Base-by-base conservation (phyloP, 2,329 filamentous ascomycete species). In the Tolypocladium guangdongense region DNA sequence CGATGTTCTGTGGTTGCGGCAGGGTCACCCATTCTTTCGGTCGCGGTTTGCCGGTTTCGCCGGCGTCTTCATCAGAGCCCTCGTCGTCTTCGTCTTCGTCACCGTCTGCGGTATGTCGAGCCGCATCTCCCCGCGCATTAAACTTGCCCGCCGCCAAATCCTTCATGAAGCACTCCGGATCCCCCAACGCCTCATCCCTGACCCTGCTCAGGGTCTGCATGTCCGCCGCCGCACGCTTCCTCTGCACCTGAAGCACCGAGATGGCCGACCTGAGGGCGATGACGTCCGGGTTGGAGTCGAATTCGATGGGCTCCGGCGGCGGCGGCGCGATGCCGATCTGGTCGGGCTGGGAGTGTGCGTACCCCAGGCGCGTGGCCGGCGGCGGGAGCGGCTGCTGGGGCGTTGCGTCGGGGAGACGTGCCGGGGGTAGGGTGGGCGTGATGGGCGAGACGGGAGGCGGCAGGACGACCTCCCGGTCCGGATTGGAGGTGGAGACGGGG, bases 231-330 rank as follows among this genome's bases (percentile, higher is more conserved):
- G 89, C 89, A 66, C 87, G 87, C 63, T 85, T 83, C 58, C 84
- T 84, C 73, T 97, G 92, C 59, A 95, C 78, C 71, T 95, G 90
- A 48, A 97, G 76, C 51, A 96, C 84, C 10, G 88, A 86, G 56
- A 96, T 90, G 47, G 91, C 88, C 30, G 87, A 88, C 59, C 86
- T 84, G 55, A 96, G 78, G 6, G 92, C 92, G 56, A 96, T 86
- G 27, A 87, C 90, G 73, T 97, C 92, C 8, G 89, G 84, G 64
- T 95, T 95, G 53, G 72, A 69, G 58, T 80, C 75, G 56, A 84
- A 82, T 60, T 78, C 74, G 55, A 86, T 74, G 46, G 80, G 74
- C 39, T 74, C 69, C 0, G 77, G 75, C 2, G 73, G 71, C 4
- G 78, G 78, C 2, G 78, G 74, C 1, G 70, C 64, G 37, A 77